Conservation (phyloP, 805 yeast species). For the Sporopachydermia lactativora region DNA sequence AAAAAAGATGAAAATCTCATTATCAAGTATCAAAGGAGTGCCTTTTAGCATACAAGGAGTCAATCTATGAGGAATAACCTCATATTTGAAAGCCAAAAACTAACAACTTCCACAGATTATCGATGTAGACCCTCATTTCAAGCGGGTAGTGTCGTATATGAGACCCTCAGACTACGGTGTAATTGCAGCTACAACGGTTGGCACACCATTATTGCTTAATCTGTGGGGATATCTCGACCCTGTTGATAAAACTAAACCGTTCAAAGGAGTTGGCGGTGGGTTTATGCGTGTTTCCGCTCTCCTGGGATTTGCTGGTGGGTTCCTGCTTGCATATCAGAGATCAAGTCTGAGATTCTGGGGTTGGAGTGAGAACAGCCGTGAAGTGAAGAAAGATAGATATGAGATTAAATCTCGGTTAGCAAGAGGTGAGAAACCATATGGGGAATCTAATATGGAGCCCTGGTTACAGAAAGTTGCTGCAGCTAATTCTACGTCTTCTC, state of each 20-base stretch:
- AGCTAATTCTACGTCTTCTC: slow-evolving; percentile 64
- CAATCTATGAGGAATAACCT: too few species aligned
- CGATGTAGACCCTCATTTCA: slow-evolving; percentile 69
- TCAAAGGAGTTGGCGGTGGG: slow-evolving; percentile 38
- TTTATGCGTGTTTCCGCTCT: slow-evolving; percentile 44
- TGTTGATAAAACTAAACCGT: slow-evolving; percentile 23
- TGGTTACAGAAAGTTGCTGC: slow-evolving; percentile 64
- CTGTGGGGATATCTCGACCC: slow-evolving; percentile 35
- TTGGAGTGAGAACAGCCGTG: slow-evolving; percentile 54
- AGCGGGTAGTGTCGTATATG: slow-evolving; percentile 57
- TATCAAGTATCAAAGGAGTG: too few species aligned
- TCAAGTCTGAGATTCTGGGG: slow-evolving; percentile 70
- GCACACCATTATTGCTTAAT: slow-evolving; percentile 33
- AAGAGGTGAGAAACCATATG: slow-evolving; percentile 53
- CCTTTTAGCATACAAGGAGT: too few species aligned
- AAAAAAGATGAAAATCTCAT: too few species aligned
- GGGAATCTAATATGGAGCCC: slow-evolving; percentile 46
- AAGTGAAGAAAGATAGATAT: slow-evolving; percentile 57
- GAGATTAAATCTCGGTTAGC: slow-evolving; percentile 57
- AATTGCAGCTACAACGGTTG: slow-evolving; percentile 32
- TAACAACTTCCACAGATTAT: slow-evolving; percentile 29
- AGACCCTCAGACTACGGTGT: slow-evolving; percentile 49
- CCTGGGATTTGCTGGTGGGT: slow-evolving; percentile 62
- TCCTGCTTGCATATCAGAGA: slow-evolving; percentile 36
- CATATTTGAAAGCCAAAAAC: too few species aligned